Base-by-base conservation (phyloP, 2,329 filamentous ascomycete species). In the Xylariales sp. region DNA sequence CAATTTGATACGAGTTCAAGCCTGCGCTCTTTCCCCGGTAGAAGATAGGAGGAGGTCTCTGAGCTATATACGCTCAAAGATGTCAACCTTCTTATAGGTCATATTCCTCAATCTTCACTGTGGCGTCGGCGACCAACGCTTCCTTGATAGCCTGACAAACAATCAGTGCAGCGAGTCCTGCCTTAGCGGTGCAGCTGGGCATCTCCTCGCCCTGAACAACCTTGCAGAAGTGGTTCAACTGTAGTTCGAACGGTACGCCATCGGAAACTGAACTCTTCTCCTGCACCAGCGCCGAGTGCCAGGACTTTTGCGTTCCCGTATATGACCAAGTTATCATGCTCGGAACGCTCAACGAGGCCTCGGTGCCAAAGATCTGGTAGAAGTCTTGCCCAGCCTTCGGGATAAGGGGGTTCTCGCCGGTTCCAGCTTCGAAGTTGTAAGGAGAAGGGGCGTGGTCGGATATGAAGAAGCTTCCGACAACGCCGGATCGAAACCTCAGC, bases 401-500 rank as follows among this genome's bases (percentile, higher is more conserved):
- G 36, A 80, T 71, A 1, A 63, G 54, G 0, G 76, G 73, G 44
- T 80, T 81, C 57, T 81, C 78, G 2, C 76, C 76, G 0, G 77
- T 80, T 0, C 73, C 76, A 2, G 65, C 57, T 52, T 80, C 77
- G 36, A 79, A 80, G 43, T 65, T 74, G 52, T 77, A 68, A 1
- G 73, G 70, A 1, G 69, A 71, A 0, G 73, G 67, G 0, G 67
- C 63, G 6, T 66, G 65, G 52, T 82, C 78, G 9, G 67, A 71
- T 3, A 80, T 51, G 3, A 82, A 43, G 49, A 80, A 80, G 0
- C 73, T 78, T 0, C 76, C 76, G 0, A 80, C 74, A 3, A 69
- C 64, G 0, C 77, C 77, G 2, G 65, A 73, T 1, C 61, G 62
- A 50, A 81, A 82, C 0, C 66, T 60, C 11, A 81, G 50, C 0